These are phyloP conservation scores for Ceratocystiopsis sp. DNA, from an alignment of 2,329 filamentous ascomycete species.

Conservation along the genomic window DNA sequence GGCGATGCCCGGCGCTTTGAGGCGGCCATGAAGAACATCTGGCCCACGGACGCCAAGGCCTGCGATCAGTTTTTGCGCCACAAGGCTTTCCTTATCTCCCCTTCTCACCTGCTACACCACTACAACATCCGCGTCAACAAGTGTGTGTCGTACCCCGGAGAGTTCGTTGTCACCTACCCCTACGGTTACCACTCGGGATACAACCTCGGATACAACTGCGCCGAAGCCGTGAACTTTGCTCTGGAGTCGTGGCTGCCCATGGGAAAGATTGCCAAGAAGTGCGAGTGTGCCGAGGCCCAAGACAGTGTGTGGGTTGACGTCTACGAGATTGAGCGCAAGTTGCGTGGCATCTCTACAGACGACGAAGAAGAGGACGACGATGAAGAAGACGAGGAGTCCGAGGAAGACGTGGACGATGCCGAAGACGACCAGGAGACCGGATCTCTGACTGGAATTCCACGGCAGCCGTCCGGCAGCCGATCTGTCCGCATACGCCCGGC, in stretches of 20 bases:
- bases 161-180: slow-evolving; percentile 96
- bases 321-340: slow-evolving; percentile 83
- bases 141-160: slow-evolving; percentile 84
- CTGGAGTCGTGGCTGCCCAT: slow-evolving; percentile 90
- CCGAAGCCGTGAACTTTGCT: slow-evolving; percentile 96
- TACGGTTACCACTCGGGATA: slow-evolving; percentile 98
- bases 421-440: slow-evolving; percentile 35
- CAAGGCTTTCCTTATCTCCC: slow-evolving; percentile 94
- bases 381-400: slow-evolving; percentile 44
- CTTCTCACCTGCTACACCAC: slow-evolving; percentile 67
- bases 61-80: slow-evolving; percentile 93
- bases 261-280: slow-evolving; percentile 90
- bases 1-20: slow-evolving; percentile 87
- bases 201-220: slow-evolving; percentile 96
- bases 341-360: slow-evolving; percentile 76
- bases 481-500: slow-evolving; percentile 1
- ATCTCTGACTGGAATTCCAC: slow-evolving; percentile 52
- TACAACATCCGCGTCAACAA: slow-evolving; percentile 95
- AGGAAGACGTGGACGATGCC: slow-evolving; percentile 41
- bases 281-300: slow-evolving; percentile 82
- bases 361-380: slow-evolving; percentile 64
- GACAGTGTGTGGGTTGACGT: slow-evolving; percentile 99
- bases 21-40: slow-evolving; percentile 84
- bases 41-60: slow-evolving; percentile 87
- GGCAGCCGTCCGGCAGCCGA: slow-evolving; percentile 48